Base-by-base conservation (phyloP, 495 filamentous ascomycete species). In the Eremomyces bilateralis region DNA sequence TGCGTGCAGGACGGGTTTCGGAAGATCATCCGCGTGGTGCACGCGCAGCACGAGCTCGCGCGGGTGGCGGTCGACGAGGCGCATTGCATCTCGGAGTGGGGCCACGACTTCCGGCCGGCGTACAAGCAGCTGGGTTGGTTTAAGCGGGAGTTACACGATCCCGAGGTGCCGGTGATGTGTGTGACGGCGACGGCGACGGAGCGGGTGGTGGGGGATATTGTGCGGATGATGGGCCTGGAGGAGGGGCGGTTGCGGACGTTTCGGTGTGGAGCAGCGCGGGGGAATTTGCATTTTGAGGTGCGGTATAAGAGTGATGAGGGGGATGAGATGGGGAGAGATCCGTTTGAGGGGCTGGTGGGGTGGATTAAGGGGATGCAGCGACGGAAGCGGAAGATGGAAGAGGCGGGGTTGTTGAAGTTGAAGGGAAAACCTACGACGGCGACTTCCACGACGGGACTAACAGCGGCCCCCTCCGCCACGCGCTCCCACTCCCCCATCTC, bases 1-100 rank as follows among this genome's bases (percentile, higher is more conserved):
- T 92, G 82, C 52, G 67, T 72, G 20, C 70, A 71, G 4, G 73
- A 83, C 21, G 62, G 61, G 28, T 93, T 95, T 53, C 77, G 83
- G 13, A 64, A 69, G 24, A 65, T 71, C 29, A 57, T 95, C 4
- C 61, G 60, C 35, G 60, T 73, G 1, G 71, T 94, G n/a, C 62
- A 93, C 48, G 52, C 64, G 30, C 84, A 93, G 52, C 64, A 69
- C 16, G 80, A 94, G 51, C 65, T 95, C 3, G 69, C 74, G 8
- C 71, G 85, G 6, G 69, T 95, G 42, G 85, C 74, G 29, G 73
- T 95, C 31, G 85, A 95, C 54, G 85, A 95, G 57, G 85, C 85
- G 11, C 85, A 95, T 50, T 94, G 85, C 51, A 92, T 95, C 42
- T 84, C 76, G 6, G 84, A 95, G 71, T 95, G 85, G 85, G 85